Evolutionary conservation across 2,329 filamentous ascomycete genomes (phyloP).

Genomic region (Cercospora sp.): DNA sequence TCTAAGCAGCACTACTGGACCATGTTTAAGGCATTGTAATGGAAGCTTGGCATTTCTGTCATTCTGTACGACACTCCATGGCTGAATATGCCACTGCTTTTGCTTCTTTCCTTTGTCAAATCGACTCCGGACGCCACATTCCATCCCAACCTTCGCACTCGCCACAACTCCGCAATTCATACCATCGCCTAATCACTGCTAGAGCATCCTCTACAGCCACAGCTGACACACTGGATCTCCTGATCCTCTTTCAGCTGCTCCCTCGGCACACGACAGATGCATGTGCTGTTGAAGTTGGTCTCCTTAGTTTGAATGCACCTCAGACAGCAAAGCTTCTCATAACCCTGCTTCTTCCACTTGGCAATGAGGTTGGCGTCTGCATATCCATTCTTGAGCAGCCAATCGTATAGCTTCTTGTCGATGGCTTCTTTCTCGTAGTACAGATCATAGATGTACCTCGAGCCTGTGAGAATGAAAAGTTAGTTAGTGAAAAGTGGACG

Average conservation of each 20-base stretch:
- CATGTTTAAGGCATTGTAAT: not conserved
- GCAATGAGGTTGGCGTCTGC: constrained; percentile 94
- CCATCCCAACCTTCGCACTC: not conserved
- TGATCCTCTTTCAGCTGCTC: constrained; percentile 87
- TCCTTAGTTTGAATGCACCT: constrained; percentile 99
- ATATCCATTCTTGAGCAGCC: constrained; percentile 93
- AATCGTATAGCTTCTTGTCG: constrained; percentile 88
- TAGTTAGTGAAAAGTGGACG: constrained; percentile 21
- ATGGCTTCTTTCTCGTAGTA: constrained; percentile 99
- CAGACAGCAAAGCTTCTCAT: constrained; percentile 96
- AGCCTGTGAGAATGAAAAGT: constrained; percentile 47
- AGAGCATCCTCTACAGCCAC: constrained; percentile 87
- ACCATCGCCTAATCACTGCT: constrained; percentile 66
- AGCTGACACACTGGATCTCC: constrained; percentile 90
- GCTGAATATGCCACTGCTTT: not conserved
- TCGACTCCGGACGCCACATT: constrained; percentile 1
- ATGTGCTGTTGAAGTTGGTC: constrained; percentile 97
- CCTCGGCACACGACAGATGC: constrained; percentile 91
- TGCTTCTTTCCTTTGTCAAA: not conserved
- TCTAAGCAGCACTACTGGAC: not conserved
- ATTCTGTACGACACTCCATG: not conserved
- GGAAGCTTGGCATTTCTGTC: not conserved
- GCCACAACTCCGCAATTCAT: not conserved
- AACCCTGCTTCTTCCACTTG: constrained; percentile 99
- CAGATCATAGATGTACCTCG: constrained; percentile 91